Evolutionary conservation across 306 rosid species (phyloP), one percentile per base, ranked within the genome.

Genomic region (Albizia julibrissin): DNA sequence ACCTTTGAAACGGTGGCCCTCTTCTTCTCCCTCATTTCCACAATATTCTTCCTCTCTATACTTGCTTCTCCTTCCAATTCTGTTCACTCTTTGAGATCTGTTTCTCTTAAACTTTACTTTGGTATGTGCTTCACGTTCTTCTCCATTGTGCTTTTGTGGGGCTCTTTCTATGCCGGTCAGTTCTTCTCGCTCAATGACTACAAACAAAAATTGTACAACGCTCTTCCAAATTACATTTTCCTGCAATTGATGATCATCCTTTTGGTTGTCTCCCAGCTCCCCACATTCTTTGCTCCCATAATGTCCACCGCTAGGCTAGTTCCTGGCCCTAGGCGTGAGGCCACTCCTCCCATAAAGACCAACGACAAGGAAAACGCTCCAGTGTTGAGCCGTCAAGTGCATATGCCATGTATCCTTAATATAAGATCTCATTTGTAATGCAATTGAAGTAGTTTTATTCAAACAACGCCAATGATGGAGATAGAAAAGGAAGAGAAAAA

Each of bases 271-370:
- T 1, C 15, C 10, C 49, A 44, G 49, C 49, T 44, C 15, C 49
- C 49, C 3, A 11, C 49, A 44, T 44, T 44, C 15, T 3, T 44
- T 44, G 15, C 15, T 44, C 14, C 15, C 49, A 44, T 4, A 47
- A 0, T 47, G 4, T 47, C 16, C 13, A 47, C 18, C 18, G 2
- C 13, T 13, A 0, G 0, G 4, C 4, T 1, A 0, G 2, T 14
- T 47, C 52, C 52, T 12, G 1, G 18, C 19, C 1, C 52, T 2
- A 47, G 7, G 13, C 52, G 52, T 4, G 13, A 47, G 52, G 7
- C 2, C 52, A 47, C 5, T 14, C 19, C 5, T 47, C 52, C 52
- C 52, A 47, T 47, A 47, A 47, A 6, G 6, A 14, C 52, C 52
- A 14, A 47, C 3, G 13, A 47, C 18, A 14, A 47, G 19, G 19